Evolutionary conservation across 2,329 filamentous ascomycete genomes (phyloP).

Genomic region (Falciphora oryzae): DNA sequence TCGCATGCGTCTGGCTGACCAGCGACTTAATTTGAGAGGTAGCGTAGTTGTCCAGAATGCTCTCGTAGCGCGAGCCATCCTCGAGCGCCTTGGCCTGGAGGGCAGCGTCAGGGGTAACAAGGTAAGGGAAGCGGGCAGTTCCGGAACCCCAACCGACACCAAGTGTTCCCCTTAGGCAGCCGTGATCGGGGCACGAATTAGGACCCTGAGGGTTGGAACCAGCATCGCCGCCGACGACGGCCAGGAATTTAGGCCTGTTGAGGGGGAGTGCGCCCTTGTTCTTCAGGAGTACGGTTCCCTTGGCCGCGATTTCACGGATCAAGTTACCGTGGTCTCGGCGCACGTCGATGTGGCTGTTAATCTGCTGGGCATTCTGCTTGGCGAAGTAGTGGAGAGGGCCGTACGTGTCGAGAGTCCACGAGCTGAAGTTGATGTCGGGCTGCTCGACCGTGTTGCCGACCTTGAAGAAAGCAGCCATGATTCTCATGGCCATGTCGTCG

Average conservation of each 20-base stretch:
- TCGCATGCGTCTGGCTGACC: constrained; percentile 55
- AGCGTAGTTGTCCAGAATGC: constrained; percentile 60
- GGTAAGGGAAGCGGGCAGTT: constrained; percentile 67
- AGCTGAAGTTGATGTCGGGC: constrained; percentile 71
- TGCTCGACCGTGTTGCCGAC: constrained; percentile 49
- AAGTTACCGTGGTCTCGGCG: constrained; percentile 64
- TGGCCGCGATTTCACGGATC: constrained; percentile 71
- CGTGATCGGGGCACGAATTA: constrained; percentile 70
- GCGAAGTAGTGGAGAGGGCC: constrained; percentile 62
- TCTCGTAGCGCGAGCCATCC: constrained; percentile 57
- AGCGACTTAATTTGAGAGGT: constrained; percentile 56
- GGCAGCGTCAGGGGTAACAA: constrained; percentile 67
- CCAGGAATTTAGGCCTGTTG: constrained; percentile 69
- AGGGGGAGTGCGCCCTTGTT: constrained; percentile 75
- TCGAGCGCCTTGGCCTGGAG: constrained; percentile 57
- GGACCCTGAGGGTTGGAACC: constrained; percentile 68
- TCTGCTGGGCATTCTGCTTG: constrained; percentile 55
- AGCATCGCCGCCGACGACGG: constrained; percentile 78
- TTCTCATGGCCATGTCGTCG: constrained; percentile 88
- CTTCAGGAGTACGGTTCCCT: constrained; percentile 85
- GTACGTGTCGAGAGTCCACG: constrained; percentile 75
- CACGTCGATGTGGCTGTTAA: constrained; percentile 85
- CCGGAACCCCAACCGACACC: constrained; percentile 79
- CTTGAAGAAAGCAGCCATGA: constrained; percentile 66
- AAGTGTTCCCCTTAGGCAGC: constrained; percentile 54